Base-by-base conservation (phyloP, 345 rosid genomes). In the Aurinia saxatilis region DNA sequence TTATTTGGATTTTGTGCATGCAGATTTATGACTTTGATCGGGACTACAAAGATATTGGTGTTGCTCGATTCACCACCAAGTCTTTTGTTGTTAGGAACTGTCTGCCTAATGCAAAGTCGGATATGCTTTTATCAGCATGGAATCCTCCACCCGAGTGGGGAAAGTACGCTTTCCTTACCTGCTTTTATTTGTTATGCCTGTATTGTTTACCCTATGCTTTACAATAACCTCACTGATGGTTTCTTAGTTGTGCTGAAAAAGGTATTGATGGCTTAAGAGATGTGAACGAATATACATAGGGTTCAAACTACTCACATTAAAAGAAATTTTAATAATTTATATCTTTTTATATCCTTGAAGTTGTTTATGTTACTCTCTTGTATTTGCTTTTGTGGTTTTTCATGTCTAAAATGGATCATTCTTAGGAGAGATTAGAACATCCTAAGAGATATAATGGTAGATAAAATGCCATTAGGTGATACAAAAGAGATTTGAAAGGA, bases 71-170 rank as follows among this genome's bases (percentile, higher is more conserved):
- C 74, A 93, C 92, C 61, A 87, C 93, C 23, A 93, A 86, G 78
- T 79, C 50, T 63, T 78, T 81, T 65, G 97, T 93, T 65, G 88
- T 90, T 54, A 82, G 97, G 63, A 90, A 93, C 74, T 87, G 96
- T 72, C 75, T 87, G 53, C 81, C 66, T 35, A 77, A 84, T 77
- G 95, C 82, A 65, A 90, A 93, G 77, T 85, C 95, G 54, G 95
- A 81, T 74, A 93, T 76, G 88, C 90, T 93, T 68, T 71, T 93
- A 70, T 85, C 99, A 17, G 86, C 99, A 11, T 93, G 97, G 99
- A 87, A 93, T 80, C 85, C 99, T 77, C 97, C 97, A 10, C 74
- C 85, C 50, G 99, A 90, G 75, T 90, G 97, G 99, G 99, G 95
- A 78, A 93, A 88, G 99, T 93, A 90, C 1, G 73, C 48, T 33